Conservation (phyloP, 192 early-diverging fungal genomes). For the Diversispora epigaea region DNA sequence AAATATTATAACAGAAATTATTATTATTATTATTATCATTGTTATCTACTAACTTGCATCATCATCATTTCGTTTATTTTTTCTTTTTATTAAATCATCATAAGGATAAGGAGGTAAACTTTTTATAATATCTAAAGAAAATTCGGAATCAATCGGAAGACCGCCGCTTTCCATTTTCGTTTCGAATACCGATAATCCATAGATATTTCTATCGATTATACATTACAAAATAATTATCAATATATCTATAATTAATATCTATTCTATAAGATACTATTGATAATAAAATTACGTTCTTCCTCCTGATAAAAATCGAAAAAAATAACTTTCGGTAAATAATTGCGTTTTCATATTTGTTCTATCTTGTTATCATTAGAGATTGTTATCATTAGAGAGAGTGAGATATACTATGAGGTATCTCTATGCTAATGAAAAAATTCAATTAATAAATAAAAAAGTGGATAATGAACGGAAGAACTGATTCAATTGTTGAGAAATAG, state of each 20-base stretch:
- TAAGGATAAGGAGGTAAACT: not conserved
- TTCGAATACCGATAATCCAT: conserved; percentile 14
- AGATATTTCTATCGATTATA: conserved; percentile 1
- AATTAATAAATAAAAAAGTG: too few species aligned
- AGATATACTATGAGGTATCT: too few species aligned
- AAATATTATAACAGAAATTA: not conserved
- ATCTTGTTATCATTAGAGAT: too few species aligned
- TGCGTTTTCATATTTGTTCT: not conserved
- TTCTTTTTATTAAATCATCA: not conserved
- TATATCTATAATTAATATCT: not conserved
- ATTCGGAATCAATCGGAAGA: not conserved
- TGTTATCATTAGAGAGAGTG: too few species aligned
- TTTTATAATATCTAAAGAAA: conserved; percentile 3
- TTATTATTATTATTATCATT: too few species aligned
- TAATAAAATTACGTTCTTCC: conserved; percentile 26
- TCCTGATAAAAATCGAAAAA: conserved; percentile 3
- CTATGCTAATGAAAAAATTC: too few species aligned
- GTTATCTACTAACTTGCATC: too few species aligned
- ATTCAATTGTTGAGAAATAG: too few species aligned
- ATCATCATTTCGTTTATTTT: not conserved
- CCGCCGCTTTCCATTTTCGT: conserved; percentile 4
- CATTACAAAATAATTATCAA: not conserved
- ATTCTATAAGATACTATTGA: not conserved
- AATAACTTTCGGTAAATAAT: conserved; percentile 16
- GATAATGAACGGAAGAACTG: too few species aligned